Base-by-base conservation (phyloP, 495 filamentous ascomycete genomes). In the Aspergillus campestris region DNA sequence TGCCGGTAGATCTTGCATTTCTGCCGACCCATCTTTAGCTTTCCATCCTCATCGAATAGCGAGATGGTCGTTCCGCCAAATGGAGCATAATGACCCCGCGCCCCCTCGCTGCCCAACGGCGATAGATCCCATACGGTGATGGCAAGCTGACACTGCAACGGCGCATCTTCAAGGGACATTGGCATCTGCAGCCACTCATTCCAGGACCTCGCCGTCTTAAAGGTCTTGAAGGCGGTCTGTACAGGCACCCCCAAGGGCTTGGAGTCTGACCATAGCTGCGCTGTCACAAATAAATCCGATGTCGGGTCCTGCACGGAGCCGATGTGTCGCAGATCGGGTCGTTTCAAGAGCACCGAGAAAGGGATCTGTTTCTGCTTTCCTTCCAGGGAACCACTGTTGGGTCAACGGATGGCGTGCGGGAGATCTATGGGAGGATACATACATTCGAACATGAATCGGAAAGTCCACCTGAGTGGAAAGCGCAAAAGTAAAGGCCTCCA, bases 51-150 rank as follows among this genome's bases (percentile, higher is more conserved):
- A 55, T 97, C 91, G 61, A 97, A 99, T 7, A 99, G 64, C 0
- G 81, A 67, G 31, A 99, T 75, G 0, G 92, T 96, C 7, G 92
- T 96, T 15, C 92, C 92, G 10, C 91, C 94, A 64, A 96, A 97
- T 0, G 94, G 91, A 7, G 92, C 74, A 18, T 86, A 80, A 67
- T 94, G 88, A 7, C 76, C 80, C 29, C 80, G 72, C 5, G 78
- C 67, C 34, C 77, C 75, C 32, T 78, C 64, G 31, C 81, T 77
- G 28, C 81, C 80, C 13, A 82, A 77, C 4, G 90, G 88, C 6
- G 87, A 92, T 15, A 97, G 61, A 57, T 99, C 92, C 94, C 92
- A 96, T 43, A 96, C 66, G 8, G 92, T 99, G 37, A 99, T 86
- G 8, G 94, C 92, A 28, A 99, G 74, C 55, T 88, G 86, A 2